Evolutionary conservation across 495 filamentous ascomycete genomes (phyloP), one percentile per base, ranked within the genome.

Genomic region (Penicillium longicatenatum): DNA sequence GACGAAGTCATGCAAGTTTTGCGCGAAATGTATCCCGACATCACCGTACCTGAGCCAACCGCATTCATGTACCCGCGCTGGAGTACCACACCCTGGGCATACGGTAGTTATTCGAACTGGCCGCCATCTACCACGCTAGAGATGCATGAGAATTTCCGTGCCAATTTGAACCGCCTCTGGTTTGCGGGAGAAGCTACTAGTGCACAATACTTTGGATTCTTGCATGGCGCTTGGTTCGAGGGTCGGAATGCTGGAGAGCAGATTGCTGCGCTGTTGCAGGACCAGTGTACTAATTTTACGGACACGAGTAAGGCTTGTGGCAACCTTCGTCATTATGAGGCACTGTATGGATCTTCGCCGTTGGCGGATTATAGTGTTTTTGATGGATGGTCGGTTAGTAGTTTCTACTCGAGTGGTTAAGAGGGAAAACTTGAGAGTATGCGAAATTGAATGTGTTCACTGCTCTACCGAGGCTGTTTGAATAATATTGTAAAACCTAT

Each of bases 101-200:
- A 82, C 46, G 89, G 89, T 6, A 84, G 80, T 50, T 92, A 91
- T 67, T 86, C 83, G 17, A 91, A 91, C 63, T 91, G 87, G 88
- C 88, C 89, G 0, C 70, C 81, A 0, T 84, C 84, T 4, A 84
- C 83, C 26, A 86, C 81, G 4, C 75, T 89, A 1, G 82, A 89
- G 61, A 83, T 78, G 70, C 89, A 92, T 64, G 83, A 91, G 67
- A 90, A 90, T 56, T 76, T 91, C 46, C 78, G 87, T 1, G 86
- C 87, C n/a, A 88, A 89, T 61, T 71, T 86, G 0, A 82, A 79
- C 50, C 69, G 83, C 4, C 65, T 92, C 19, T 90, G 79, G 72
- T 92, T 90, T 67, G 87, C 88, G 1, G 89, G 89, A 1, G 89
- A 91, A 63, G 84, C 85, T 24, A 89, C 86, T 0, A 89, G 84